phyloP scores from a whole-genome alignment of 108 stramenopile genomes.

The Skeletonema marinoi region DNA sequence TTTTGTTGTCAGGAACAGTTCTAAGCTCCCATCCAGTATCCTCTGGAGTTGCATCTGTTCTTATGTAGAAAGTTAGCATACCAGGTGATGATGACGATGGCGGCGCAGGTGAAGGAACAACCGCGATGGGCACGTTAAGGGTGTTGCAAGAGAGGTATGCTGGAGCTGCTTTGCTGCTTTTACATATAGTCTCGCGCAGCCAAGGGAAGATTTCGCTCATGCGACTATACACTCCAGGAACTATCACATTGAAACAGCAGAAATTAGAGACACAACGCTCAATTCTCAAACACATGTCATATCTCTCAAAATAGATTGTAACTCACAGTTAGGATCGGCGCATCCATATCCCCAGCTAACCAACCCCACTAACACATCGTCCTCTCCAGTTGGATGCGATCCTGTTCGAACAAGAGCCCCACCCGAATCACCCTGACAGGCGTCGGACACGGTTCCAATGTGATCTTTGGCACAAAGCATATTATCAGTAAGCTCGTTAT shows the following conservation, averaged over 20 bases:
- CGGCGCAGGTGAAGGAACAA: constrained; percentile 19
- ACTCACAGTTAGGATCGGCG: constrained; percentile 28
- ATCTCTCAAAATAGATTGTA: background rate
- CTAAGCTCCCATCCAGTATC: constrained; percentile 32
- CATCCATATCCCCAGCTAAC: constrained; percentile 47
- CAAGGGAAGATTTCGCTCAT: constrained; percentile 25
- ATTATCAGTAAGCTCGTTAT: constrained; percentile 21
- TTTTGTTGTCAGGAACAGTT: constrained; percentile 6
- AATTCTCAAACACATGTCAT: no score
- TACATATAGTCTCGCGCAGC: constrained; percentile 23
- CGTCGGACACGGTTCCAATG: constrained; percentile 25
- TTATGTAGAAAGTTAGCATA: constrained; percentile 24
- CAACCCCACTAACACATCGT: constrained; percentile 32
- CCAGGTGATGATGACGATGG: constrained; percentile 5
- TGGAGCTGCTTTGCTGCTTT: constrained; percentile 23
- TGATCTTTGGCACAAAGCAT: constrained; percentile 38
- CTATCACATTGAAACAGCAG: background rate
- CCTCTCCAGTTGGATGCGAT: constrained; percentile 6
- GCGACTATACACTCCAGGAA: constrained; percentile 40
- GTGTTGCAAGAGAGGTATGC: constrained; percentile 16
- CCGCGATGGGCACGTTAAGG: background rate
- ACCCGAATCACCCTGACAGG: constrained; percentile 41
- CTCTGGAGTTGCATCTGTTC: constrained; percentile 26
- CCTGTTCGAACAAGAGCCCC: constrained; percentile 26
- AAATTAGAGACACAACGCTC: background rate